phyloP scores from a whole-genome alignment of 768 basidiomycete species.

The Mycena galopus region DNA sequence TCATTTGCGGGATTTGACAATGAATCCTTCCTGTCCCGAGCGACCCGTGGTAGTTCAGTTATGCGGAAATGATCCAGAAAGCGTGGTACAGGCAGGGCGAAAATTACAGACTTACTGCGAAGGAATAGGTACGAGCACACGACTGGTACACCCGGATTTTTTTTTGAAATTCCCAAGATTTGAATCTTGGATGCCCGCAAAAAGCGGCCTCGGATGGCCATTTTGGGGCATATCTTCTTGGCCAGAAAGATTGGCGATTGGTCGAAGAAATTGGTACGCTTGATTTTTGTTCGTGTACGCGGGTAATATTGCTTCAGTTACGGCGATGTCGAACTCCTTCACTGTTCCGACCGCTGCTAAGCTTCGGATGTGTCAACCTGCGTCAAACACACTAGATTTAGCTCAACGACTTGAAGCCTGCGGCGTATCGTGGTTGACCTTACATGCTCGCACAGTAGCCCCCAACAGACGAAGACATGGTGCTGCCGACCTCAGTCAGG shows the following conservation, averaged over 20 bases:
- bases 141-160: neutral
- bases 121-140: conserved; percentile 69
- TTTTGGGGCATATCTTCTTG: conserved; percentile 83
- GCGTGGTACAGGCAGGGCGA: conserved; percentile 69
- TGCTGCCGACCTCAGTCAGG: conserved; percentile 73
- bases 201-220: conserved; percentile 74
- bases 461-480: conserved; percentile 79
- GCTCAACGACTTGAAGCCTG: conserved; percentile 70
- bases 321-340: conserved; percentile 72
- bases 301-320: conserved; percentile 51
- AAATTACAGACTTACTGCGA: conserved; percentile 73
- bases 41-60: conserved; percentile 78
- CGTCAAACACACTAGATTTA: conserved; percentile 66
- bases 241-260: conserved; percentile 78
- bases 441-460: conserved; percentile 83
- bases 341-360: conserved; percentile 76
- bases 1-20: conserved; percentile 69
- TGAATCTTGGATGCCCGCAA: conserved; percentile 88
- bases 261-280: conserved; percentile 71
- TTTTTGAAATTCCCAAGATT: conserved; percentile 58
- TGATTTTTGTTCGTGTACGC: neutral
- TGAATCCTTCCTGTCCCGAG: conserved; percentile 41
- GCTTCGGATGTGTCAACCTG: conserved; percentile 69
- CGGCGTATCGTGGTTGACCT: conserved; percentile 77
- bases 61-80: conserved; percentile 77